These are phyloP conservation scores for Corymbia citriodora DNA, from an alignment of 441 rosid species.

Conservation along the genomic window DNA sequence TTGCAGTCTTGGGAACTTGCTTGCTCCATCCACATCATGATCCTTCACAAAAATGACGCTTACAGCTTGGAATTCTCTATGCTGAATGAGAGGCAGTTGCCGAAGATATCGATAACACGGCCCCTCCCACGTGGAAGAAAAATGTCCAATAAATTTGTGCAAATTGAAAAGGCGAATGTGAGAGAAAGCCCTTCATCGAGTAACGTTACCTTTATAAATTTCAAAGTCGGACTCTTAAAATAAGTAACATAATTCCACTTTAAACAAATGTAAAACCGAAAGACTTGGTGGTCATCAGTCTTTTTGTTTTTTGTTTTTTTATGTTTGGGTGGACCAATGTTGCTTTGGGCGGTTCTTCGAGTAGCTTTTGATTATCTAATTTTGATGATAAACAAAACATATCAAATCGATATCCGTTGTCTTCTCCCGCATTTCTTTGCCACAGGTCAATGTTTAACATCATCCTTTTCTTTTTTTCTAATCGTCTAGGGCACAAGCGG, in stretches of 20 bases:
- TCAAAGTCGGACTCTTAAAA: background rate
- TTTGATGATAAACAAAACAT: background rate
- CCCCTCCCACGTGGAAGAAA: background rate
- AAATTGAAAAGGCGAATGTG: background rate
- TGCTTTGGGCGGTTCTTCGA: background rate
- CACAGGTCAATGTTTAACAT: background rate
- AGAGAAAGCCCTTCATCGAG: background rate
- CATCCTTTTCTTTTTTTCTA: background rate
- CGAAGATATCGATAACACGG: background rate
- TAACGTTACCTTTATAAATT: background rate
- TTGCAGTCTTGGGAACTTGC: background rate
- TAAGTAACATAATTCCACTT: background rate
- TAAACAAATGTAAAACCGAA: background rate
- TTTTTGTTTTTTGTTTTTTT: background rate
- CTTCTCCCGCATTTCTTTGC: background rate
- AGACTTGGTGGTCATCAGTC: background rate
- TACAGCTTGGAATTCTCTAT: background rate
- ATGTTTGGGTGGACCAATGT: background rate
- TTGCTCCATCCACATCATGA: background rate
- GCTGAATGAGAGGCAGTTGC: background rate
- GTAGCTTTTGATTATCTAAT: background rate
- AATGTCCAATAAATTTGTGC: background rate
- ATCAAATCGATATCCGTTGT: background rate
- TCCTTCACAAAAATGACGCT: background rate
- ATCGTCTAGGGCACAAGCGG: too few relatives aligned